Percentiles rank a stretch among this genome's conserved stretches.
phyloP scores from a whole-genome alignment of 371 early-diverging fungal genomes.

The Zychaea mexicana region DNA sequence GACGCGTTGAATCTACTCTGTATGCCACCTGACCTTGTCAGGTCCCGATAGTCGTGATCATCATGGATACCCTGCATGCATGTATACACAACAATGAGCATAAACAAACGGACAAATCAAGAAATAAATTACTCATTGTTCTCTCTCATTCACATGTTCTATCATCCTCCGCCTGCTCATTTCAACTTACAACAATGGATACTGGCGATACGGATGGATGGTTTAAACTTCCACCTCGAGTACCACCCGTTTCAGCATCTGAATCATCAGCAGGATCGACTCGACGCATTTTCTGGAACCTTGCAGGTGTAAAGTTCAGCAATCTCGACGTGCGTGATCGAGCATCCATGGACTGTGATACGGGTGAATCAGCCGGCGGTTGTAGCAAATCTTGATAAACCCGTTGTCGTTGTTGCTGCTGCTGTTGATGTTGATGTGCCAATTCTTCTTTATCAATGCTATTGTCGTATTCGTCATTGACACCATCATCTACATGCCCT shows the following conservation, averaged over 20 bases:
- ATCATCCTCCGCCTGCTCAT: too few relatives aligned
- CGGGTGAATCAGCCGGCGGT: not conserved
- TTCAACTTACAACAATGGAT: not conserved
- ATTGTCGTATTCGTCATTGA: not conserved
- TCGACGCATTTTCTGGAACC: not conserved
- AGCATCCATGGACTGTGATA: slow-evolving; percentile 3
- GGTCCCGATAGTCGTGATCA: not conserved
- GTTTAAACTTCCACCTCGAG: slow-evolving; percentile 3
- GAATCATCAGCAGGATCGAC: slow-evolving; percentile 3
- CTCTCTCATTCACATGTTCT: too few relatives aligned
- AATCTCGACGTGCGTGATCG: slow-evolving; percentile 13
- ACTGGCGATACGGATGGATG: slow-evolving; percentile 10
- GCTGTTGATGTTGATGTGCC: not conserved
- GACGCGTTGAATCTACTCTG: not conserved
- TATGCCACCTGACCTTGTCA: not conserved
- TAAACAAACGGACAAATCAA: too few relatives aligned
- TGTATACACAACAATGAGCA: not conserved
- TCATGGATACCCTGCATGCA: not conserved
- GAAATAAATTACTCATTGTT: too few relatives aligned
- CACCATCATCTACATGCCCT: too few relatives aligned
- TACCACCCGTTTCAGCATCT: not conserved
- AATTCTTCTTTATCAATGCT: not conserved
- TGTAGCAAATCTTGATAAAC: not conserved
- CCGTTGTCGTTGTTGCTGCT: not conserved
- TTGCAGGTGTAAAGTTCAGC: not conserved